Base-by-base conservation (phyloP, 345 rosid genomes). In the Firmiana major region DNA sequence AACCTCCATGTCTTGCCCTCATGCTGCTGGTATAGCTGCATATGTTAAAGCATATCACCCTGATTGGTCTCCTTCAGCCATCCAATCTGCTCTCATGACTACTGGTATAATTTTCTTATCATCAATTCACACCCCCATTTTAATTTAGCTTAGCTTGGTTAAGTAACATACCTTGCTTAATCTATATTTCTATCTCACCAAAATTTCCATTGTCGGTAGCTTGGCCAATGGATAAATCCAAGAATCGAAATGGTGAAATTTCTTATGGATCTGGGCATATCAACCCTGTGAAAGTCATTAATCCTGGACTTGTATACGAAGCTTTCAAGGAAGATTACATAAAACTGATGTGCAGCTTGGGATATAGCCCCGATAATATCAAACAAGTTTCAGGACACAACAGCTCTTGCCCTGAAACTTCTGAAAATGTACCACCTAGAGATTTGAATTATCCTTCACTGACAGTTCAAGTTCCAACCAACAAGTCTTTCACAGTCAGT, bases 211-310 rank as follows among this genome's bases (percentile, higher is more conserved):
- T 64, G 17, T 42, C 5, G 69, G 57, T 34, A 88, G 90, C 93
- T 55, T 75, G 38, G 76, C 85, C 82, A 0, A 84, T 90, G 88
- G 84, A 82, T 59, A 31, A 80, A 38, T 73, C 55, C 24, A 70
- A 26, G 3, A 73, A 78, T 49, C 54, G 21, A 9, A 78, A 73
- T 3, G 85, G 79, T 19, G 91, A 85, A 77, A 80, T 90, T 62
- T 83, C 84, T 26, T 88, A 79, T 58, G 94, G 93, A 21, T 57
- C 90, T 6, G 94, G 94, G 24, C 84, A 82, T 48, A 43, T 90
- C 19, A 83, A 89, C 70, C 93, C 97, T 0, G 28, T 64, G 11
- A 75, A 82, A 38, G 93, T 90, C 12, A 40, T 63, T 22, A 7
- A 84, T 77, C 87, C 83, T 54, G 87, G 87, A 31, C 34, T 31